Evolutionary conservation across 768 basidiomycete genomes (phyloP), one percentile per base, ranked within the genome.

Genomic region (Antrodiella citrinella): DNA sequence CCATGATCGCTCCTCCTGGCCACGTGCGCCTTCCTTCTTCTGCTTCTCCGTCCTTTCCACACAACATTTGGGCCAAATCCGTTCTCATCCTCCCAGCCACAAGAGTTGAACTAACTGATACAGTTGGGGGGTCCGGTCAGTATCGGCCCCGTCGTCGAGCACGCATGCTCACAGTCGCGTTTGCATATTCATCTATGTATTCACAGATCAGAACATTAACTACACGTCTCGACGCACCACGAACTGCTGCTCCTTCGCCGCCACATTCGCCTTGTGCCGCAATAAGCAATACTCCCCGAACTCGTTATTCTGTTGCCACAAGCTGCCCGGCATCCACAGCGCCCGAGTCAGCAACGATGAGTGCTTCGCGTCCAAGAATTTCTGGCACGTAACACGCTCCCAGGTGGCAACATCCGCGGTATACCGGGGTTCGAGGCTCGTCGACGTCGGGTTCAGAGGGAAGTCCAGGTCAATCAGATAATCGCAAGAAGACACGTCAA

Each of bases 221-320:
- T n/a, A n/a, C n/a, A n/a, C n/a, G n/a, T n/a, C n/a, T n/a, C n/a
- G n/a, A n/a, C n/a, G n/a, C n/a, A n/a, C n/a, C n/a, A n/a, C n/a
- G n/a, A n/a, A n/a, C 52, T 45, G 41, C 51, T 40, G 45, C 22
- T 64, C 60, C 55, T 67, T 66, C 49, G 44, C 45, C 50, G 49
- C 54, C 51, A 68, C 62, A 23, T 57, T 63, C 53, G 62, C 69
- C 57, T 65, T 77, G 56, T 91, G 84, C 65, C 75, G 81, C 53
- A 99, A 71, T 54, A 99, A 62, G 64, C 94, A 96, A 63, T 91
- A 96, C 59, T 97, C 91, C 1, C 95, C 95, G 65, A 77, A 96
- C 51, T 75, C 75, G 62, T 95, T 91, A 55, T 67, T 66, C 21
- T 65, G 67, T 55, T 84, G 78, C 84, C 91, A 90, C 52, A 66